These are phyloP conservation scores for Sarcomyxa edulis DNA, from an alignment of 768 basidiomycete species.

Conservation along the genomic window DNA sequence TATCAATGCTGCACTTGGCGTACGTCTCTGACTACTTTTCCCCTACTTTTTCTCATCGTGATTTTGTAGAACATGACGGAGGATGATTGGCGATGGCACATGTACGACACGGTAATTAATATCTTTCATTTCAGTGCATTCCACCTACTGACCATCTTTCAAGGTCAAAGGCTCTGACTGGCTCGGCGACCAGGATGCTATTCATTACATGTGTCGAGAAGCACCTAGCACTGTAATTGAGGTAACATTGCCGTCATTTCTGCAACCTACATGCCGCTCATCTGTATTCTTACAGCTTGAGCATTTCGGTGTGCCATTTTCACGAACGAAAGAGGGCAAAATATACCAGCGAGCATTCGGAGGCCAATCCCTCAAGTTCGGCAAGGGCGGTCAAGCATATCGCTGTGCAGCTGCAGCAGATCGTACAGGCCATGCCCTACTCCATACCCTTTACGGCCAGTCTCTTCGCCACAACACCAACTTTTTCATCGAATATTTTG, in stretches of 20 bases:
- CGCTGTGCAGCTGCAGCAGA: constrained; percentile 98
- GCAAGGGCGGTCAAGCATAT: constrained; percentile 98
- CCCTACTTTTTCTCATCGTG: constrained; percentile 6
- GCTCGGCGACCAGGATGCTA: constrained; percentile 99
- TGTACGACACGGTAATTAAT: constrained; percentile 84
- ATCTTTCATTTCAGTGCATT: neutral
- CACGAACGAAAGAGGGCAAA: constrained; percentile 96
- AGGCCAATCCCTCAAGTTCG: constrained; percentile 93
- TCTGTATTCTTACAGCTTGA: constrained; percentile 61
- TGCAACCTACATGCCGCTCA: neutral
- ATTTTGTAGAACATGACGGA: constrained; percentile 88
- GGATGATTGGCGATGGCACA: constrained; percentile 99
- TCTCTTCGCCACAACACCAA: constrained; percentile 98
- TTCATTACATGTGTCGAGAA: constrained; percentile 99
- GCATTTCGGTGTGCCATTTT: constrained; percentile 98
- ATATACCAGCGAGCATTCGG: constrained; percentile 99
- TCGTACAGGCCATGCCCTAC: constrained; percentile 95
- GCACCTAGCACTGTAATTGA: constrained; percentile 92
- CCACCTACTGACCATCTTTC: constrained; percentile 9
- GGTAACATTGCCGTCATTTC: constrained; percentile 33
- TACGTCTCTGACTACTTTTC: constrained; percentile 31
- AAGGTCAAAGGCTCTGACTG: constrained; percentile 99
- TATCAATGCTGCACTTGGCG: constrained; percentile 95
- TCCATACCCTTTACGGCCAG: constrained; percentile 99
- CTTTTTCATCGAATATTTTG: constrained; percentile 99